A percentile compares a stretch with the other conserved stretches of the same genome.
These are phyloP conservation scores for Cyclotella sp. DNA, from an alignment of 108 stramenopile species.

Conservation along the genomic window DNA sequence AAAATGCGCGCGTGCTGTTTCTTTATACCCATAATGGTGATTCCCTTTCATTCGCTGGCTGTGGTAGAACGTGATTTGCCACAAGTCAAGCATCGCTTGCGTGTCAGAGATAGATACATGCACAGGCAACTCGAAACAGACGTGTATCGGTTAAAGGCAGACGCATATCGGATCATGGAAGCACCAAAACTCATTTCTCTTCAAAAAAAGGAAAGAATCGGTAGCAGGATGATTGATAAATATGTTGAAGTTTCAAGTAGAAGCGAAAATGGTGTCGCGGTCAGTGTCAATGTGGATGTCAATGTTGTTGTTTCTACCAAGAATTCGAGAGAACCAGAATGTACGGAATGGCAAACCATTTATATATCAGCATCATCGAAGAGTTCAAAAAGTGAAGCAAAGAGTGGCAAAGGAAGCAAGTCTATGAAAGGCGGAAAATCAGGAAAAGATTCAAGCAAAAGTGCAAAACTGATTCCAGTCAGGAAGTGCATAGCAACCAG, in stretches of 20 bases:
- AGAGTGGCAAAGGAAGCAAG: constrained; percentile 12
- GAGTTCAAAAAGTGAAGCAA: constrained; percentile 6
- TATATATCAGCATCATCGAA: constrained; percentile 8
- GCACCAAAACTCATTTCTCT: background rate
- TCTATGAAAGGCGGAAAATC: background rate
- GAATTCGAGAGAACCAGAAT: background rate
- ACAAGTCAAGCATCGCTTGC: background rate
- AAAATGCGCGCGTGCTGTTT: background rate
- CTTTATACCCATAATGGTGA: background rate
- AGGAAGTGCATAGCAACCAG: background rate
- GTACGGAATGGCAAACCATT: constrained; percentile 8
- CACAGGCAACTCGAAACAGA: background rate
- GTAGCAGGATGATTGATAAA: background rate
- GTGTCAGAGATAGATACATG: background rate
- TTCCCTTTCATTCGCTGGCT: constrained; percentile 1
- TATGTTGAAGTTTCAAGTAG: background rate
- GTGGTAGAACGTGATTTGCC: background rate
- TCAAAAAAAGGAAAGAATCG: constrained; percentile 8
- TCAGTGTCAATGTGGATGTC: background rate
- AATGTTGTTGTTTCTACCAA: background rate
- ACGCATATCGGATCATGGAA: background rate
- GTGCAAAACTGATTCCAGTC: background rate
- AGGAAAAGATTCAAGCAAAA: background rate
- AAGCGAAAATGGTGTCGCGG: background rate
- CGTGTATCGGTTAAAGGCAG: background rate